A percentile compares a stretch with the other conserved stretches of the same genome.
Conservation (phyloP, 1,284 basidiomycete genomes). For the Ganoderma lingzhi region DNA sequence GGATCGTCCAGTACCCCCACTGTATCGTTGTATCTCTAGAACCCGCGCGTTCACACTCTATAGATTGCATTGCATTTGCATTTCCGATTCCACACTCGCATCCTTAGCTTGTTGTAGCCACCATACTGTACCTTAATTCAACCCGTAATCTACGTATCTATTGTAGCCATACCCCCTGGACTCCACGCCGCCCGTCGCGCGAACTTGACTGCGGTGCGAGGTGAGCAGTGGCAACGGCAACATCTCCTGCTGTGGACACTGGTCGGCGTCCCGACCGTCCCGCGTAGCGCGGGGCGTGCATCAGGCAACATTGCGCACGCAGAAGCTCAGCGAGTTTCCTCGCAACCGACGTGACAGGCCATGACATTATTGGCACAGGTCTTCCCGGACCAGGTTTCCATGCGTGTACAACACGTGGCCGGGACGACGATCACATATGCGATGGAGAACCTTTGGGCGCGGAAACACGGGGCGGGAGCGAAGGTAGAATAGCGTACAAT, state of each 20-base stretch:
- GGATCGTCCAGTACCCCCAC: conserved; percentile 14
- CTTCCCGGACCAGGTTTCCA: conserved; percentile 12
- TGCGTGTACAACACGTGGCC: conserved; percentile 9
- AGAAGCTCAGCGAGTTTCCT: background rate
- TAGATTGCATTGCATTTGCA: conserved; percentile 21
- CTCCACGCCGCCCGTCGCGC: background rate
- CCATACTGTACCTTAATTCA: conserved; percentile 19
- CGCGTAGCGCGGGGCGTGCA: background rate
- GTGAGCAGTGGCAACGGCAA: conserved; percentile 1
- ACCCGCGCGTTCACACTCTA: conserved; percentile 13
- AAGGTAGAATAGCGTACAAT: background rate
- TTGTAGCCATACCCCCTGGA: conserved; percentile 20
- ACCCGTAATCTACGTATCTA: conserved; percentile 18
- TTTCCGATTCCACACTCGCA: conserved; percentile 1
- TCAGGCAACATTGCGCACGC: conserved; percentile 3
- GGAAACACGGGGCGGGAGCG: background rate
- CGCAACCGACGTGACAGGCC: conserved; percentile 6
- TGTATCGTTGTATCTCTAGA: conserved; percentile 34
- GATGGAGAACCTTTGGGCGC: background rate
- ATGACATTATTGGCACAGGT: conserved; percentile 3
- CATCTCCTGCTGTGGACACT: conserved; percentile 3
- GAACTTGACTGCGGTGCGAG: conserved; percentile 1
- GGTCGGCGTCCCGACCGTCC: conserved; percentile 1
- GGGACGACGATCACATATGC: conserved; percentile 6
- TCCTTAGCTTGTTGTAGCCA: conserved; percentile 19